Conservation (phyloP, 352 stramenopile genomes). For the Pythium brachiatum region DNA sequence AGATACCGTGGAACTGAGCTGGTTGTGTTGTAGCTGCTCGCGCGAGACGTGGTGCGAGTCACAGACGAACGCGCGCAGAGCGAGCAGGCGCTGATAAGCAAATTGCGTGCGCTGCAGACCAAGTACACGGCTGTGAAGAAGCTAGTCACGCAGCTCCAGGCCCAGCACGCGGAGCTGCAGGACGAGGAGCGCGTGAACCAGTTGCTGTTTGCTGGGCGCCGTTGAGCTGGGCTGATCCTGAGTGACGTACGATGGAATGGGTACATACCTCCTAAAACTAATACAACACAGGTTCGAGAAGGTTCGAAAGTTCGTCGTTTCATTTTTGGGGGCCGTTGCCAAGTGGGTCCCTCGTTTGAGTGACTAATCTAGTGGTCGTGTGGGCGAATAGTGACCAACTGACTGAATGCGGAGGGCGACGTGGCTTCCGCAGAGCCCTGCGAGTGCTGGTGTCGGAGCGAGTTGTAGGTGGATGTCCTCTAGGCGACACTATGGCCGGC, state of each 20-base stretch:
- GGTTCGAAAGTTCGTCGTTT: constrained; percentile 16
- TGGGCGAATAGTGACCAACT: neutral
- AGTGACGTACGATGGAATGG: neutral
- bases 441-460: too few relatives aligned
- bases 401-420: neutral
- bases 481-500: neutral
- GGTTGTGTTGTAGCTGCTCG: neutral
- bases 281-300: constrained; percentile 25
- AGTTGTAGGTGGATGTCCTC: neutral
- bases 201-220: constrained; percentile 14
- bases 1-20: neutral
- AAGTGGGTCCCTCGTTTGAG: neutral
- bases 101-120: neutral
- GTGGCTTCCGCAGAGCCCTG: neutral
- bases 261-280: constrained; percentile 13
- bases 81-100: neutral
- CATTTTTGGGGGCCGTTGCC: neutral
- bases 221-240: neutral
- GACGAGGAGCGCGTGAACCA: constrained; percentile 20
- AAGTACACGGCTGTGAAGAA: constrained; percentile 12
- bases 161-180: constrained; percentile 12
- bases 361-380: neutral
- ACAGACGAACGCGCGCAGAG: neutral
- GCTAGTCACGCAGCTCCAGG: constrained; percentile 6
- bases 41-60: neutral